These are phyloP conservation scores for Cruciata laevipes DNA, from an alignment of 257 asterid species.

Conservation along the genomic window DNA sequence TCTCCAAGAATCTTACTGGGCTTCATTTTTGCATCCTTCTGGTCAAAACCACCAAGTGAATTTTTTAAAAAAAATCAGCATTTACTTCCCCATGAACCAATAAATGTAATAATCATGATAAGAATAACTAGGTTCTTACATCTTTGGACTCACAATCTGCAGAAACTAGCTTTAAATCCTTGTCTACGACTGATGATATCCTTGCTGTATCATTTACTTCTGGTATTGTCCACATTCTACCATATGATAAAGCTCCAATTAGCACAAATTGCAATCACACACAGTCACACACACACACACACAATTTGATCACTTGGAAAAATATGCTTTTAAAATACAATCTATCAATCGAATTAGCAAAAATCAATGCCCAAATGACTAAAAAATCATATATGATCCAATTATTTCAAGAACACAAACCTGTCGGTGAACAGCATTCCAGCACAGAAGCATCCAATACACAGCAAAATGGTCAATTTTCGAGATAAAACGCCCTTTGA, in stretches of 20 bases:
- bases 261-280: constrained; percentile 12
- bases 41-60: constrained; percentile 19
- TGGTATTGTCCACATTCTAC: constrained; percentile 88
- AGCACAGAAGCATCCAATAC: constrained; percentile 76
- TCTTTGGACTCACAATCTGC: constrained; percentile 45
- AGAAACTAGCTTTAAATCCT: constrained; percentile 51
- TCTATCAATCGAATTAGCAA: not conserved
- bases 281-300: not conserved
- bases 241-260: constrained; percentile 14
- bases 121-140: constrained; percentile 38
- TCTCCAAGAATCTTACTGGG: constrained; percentile 39
- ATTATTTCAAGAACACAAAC: constrained; percentile 28
- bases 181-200: constrained; percentile 28
- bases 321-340: not conserved
- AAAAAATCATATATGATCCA: not conserved
- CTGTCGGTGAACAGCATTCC: constrained; percentile 99
- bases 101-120: not conserved
- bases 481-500: constrained; percentile 45
- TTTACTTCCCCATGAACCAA: constrained; percentile 4
- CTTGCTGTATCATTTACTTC: constrained; percentile 56
- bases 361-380: not conserved
- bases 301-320: not conserved
- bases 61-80: not conserved
- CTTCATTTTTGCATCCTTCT: constrained; percentile 38
- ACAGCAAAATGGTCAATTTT: constrained; percentile 55